Evolutionary conservation across 2,329 filamentous ascomycete genomes (phyloP), one percentile per base, ranked within the genome.

Genomic region (Blumeria hordei): DNA sequence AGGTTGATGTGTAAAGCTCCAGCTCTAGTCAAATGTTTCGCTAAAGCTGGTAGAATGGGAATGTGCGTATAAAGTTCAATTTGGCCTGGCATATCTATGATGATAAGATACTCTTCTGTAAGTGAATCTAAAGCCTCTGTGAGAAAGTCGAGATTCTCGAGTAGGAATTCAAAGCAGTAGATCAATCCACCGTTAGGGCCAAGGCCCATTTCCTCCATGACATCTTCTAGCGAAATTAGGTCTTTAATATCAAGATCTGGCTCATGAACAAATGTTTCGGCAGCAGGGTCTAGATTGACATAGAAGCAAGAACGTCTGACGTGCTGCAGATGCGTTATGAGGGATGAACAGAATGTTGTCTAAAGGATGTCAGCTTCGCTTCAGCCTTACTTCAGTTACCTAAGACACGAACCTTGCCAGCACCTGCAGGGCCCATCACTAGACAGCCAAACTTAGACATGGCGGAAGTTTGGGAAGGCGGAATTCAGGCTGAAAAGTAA

Each of bases 51-150:
- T 35, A 98, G 73, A 60, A 98, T 84, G 41, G 92, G 92, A 36
- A 96, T 85, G 67, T 98, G 92, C 2, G 90, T 96, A 71, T 96
- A 98, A 12, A 98, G 78, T 70, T 98, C 92, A 68, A 98, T 96
- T 71, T 98, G 92, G 56, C 92, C 92, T 0, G 92, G 92, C 85
- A 96, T 95, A 70, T 98, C 92, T 70, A 98, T 88, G 59, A 98
- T 85, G 68, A 96, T 94, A 59, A 98, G 77, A 68, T 94, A 95
- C 64, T 96, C 92, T 63, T 98, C 92, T 9, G 86, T 90, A 56
- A 94, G 73, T 44, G 80, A 77, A 62, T 94, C 87, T 55, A 95
- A 78, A 16, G 84, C 80, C 59, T 93, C 84, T 50, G 84, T 85
- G 53, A 95, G 72, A 69, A 92, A 95, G 69, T 94, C 88, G 59